Evolutionary conservation across 345 rosid genomes (phyloP), one percentile per base, ranked within the genome.

Genomic region (Ricinus communis): DNA sequence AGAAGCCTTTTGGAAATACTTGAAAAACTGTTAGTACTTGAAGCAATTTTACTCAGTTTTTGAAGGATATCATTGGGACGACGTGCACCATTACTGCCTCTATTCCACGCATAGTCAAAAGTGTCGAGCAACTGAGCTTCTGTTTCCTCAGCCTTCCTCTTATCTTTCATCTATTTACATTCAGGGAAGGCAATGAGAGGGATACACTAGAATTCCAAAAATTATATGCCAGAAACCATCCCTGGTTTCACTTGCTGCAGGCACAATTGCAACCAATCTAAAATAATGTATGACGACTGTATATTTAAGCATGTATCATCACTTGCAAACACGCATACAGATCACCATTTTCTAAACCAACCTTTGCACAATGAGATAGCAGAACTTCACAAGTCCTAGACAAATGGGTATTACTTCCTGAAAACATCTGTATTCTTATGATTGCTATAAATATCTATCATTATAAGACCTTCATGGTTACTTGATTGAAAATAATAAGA

Each of bases 101-200:
- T 91, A 75, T 94, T 94, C 98, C 97, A 94, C 27, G 95, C 98
- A 75, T 91, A 94, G 65, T 94, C 97, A 74, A 91, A 91, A 45
- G 82, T 85, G 21, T 69, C 33, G 25, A 94, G 84, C 61, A 91
- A 86, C 80, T 46, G 69, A 31, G 82, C 73, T 80, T 91, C 96
- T 55, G 84, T 82, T 74, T 79, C 80, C 68, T 79, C 76, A 59
- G 97, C 96, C 59, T 68, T 86, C 52, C 70, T 86, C 79, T 90
- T 91, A 70, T 79, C 79, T 68, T 79, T 70, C 91, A 87, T 86
- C 98, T 91, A 73, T 12, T 24, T 61, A 69, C 49, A 63, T 70
- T 64, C 71, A 62, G 15, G 58, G 68, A 21, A n/a, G 0, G 19
- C 55, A 21, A 8, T 28, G 5, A 64, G 27, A 71, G 71, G 13